phyloP scores from a whole-genome alignment of 352 stramenopile genomes.

The Pythium graminicola region DNA sequence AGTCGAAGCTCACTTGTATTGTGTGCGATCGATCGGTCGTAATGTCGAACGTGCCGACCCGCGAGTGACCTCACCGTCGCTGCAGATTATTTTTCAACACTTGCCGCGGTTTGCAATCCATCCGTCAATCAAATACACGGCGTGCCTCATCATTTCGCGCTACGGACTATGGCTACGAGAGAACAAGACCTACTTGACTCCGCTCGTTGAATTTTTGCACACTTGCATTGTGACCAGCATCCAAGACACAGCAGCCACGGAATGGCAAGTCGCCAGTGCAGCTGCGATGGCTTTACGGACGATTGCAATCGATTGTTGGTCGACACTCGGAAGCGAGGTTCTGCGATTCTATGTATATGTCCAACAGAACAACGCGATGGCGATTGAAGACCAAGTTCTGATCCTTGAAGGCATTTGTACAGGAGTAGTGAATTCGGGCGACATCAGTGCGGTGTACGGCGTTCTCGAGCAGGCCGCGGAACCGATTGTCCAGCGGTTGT shows the following conservation, averaged over 20 bases:
- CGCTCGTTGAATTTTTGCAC: constrained; percentile 67
- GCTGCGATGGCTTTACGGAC: constrained; percentile 63
- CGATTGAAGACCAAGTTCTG: constrained; percentile 78
- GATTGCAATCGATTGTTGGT: constrained; percentile 75
- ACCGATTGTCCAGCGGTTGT: constrained; percentile 51
- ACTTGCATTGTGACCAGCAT: constrained; percentile 53
- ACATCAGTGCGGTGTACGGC: constrained; percentile 35
- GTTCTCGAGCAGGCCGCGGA: constrained; percentile 66
- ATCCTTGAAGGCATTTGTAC: constrained; percentile 72
- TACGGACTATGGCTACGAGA: constrained; percentile 67
- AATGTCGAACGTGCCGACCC: constrained; percentile 51
- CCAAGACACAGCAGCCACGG: constrained; percentile 35
- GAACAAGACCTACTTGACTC: constrained; percentile 39
- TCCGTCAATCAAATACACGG: constrained; percentile 79
- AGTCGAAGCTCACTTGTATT: constrained; percentile 78
- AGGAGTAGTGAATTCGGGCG: constrained; percentile 43
- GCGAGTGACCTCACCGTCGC: constrained; percentile 28
- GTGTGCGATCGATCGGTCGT: constrained; percentile 74
- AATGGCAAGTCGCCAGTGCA: constrained; percentile 74
- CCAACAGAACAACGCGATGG: constrained; percentile 56
- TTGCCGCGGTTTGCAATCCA: constrained; percentile 66
- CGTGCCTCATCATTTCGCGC: constrained; percentile 78
- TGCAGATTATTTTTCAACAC: constrained; percentile 74
- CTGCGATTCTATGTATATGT: constrained; percentile 76
- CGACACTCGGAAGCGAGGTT: constrained; percentile 53